These are phyloP conservation scores for Wickerhamiella brachini DNA, from an alignment of 805 yeast genomes.

Conservation along the genomic window DNA sequence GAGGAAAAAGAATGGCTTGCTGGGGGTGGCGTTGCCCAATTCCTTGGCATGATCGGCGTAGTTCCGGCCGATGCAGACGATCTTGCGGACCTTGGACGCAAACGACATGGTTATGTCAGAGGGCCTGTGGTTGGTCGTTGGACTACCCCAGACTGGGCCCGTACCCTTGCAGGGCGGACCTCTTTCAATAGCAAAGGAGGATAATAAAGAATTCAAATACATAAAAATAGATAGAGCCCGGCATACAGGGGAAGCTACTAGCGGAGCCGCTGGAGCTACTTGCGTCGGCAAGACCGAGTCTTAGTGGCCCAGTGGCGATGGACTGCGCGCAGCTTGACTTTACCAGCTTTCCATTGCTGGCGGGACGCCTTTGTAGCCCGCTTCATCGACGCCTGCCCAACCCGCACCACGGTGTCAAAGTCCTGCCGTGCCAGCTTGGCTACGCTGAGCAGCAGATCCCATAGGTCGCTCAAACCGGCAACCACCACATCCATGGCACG, in stretches of 20 bases:
- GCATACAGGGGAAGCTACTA: no score
- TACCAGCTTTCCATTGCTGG: background rate
- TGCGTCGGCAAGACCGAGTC: background rate
- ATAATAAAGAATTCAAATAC: background rate
- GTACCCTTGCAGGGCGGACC: background rate
- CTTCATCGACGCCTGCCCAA: background rate
- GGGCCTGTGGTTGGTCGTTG: background rate
- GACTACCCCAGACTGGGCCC: background rate
- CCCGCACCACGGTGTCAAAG: background rate
- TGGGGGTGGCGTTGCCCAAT: constrained; percentile 66
- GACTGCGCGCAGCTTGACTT: background rate
- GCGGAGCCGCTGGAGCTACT: no score
- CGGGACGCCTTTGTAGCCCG: background rate
- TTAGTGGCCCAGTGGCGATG: background rate
- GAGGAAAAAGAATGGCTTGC: constrained; percentile 80
- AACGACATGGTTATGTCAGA: background rate
- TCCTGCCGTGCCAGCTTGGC: background rate
- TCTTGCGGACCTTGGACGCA: constrained; percentile 32
- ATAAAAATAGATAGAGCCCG: background rate
- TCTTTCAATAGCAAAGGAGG: no score
- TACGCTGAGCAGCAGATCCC: background rate
- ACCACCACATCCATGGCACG: background rate
- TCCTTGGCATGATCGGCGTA: constrained; percentile 94
- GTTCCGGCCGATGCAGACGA: constrained; percentile 91
- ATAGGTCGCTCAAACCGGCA: background rate